Conservation (phyloP, 352 stramenopile species). For the Phytophthora meadii region DNA sequence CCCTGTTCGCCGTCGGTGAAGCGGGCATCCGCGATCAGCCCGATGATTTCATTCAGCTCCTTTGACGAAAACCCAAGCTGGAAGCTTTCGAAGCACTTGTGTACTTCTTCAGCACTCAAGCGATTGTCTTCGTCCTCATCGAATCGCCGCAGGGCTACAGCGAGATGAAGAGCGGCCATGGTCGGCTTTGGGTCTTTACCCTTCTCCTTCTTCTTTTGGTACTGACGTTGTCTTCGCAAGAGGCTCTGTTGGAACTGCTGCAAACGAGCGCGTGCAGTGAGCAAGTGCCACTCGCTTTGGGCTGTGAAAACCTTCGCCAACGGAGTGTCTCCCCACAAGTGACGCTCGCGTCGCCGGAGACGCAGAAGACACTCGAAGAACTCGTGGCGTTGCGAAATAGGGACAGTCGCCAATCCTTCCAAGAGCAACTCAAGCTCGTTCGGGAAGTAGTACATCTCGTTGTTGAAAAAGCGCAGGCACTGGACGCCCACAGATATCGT, state of each 20-base stretch:
- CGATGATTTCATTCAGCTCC: slow-evolving; percentile 87
- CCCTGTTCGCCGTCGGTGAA: slow-evolving; percentile 52
- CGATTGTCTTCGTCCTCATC: slow-evolving; percentile 74
- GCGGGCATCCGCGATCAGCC: slow-evolving; percentile 65
- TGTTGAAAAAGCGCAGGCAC: slow-evolving; percentile 99
- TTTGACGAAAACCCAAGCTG: slow-evolving; percentile 83
- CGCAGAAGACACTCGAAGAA: slow-evolving; percentile 89
- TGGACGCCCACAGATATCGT: slow-evolving; percentile 65
- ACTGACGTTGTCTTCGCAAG: slow-evolving; percentile 59
- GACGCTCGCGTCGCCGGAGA: slow-evolving; percentile 95
- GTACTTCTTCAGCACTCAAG: slow-evolving; percentile 71
- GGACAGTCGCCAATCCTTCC: slow-evolving; percentile 59
- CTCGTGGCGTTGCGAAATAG: slow-evolving; percentile 76
- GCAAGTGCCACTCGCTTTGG: slow-evolving; percentile 96
- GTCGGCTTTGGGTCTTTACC: slow-evolving; percentile 38
- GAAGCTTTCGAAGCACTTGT: slow-evolving; percentile 89
- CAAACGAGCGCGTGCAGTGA: slow-evolving; percentile 78
- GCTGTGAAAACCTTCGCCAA: slow-evolving; percentile 98
- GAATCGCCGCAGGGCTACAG: slow-evolving; percentile 68
- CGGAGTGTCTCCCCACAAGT: slow-evolving; percentile 94
- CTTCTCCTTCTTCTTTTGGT: slow-evolving; percentile 52
- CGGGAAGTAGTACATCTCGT: slow-evolving; percentile 97
- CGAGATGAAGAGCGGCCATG: slow-evolving; percentile 50
- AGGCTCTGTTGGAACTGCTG: slow-evolving; percentile 89
- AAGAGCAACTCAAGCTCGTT: slow-evolving; percentile 94